Conservation (phyloP, 164 flowering plant genomes). For the Saururus chinensis region DNA sequence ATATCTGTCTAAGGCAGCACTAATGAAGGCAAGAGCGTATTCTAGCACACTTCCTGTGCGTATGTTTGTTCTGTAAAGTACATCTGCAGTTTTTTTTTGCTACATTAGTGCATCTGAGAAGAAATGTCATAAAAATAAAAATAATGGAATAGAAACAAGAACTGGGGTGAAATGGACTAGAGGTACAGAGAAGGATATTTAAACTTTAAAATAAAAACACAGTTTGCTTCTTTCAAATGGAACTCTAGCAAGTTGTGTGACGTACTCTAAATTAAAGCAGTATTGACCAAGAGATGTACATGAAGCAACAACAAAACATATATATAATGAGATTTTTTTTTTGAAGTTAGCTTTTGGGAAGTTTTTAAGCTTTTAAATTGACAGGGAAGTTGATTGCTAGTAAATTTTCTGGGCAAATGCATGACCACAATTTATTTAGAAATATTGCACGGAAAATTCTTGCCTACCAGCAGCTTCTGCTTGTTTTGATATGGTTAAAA, state of each 20-base stretch:
- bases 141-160: background rate
- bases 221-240: too few relatives aligned
- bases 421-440: background rate
- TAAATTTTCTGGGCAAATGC: background rate
- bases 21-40: constrained; percentile 92
- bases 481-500: constrained; percentile 75
- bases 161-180: background rate
- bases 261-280: too few relatives aligned
- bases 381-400: background rate
- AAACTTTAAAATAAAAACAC: too few relatives aligned
- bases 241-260: too few relatives aligned
- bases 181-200: too few relatives aligned
- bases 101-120: background rate
- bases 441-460: background rate
- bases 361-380: too few relatives aligned
- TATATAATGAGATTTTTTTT: too few relatives aligned
- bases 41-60: constrained; percentile 91
- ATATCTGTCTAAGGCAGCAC: constrained; percentile 88
- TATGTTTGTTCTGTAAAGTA: constrained; percentile 78
- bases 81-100: constrained; percentile 36
- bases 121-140: too few relatives aligned
- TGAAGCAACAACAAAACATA: too few relatives aligned
- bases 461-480: constrained; percentile 96
- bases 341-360: too few relatives aligned
- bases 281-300: too few relatives aligned